These are phyloP conservation scores for Trametes sanguinea DNA, from an alignment of 768 basidiomycete species.

Conservation along the genomic window DNA sequence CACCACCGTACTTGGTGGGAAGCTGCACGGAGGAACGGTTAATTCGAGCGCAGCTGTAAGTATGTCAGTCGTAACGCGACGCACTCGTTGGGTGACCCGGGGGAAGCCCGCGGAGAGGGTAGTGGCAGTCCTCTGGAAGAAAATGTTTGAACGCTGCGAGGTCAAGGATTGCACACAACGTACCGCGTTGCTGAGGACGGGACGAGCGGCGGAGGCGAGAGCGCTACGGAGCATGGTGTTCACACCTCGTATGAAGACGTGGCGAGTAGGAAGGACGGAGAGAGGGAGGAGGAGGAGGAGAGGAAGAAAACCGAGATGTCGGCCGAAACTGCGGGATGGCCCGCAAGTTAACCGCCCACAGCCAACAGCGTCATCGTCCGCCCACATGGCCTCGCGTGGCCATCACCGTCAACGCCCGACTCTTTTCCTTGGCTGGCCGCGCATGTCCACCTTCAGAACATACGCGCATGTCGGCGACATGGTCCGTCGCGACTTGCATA, in stretches of 20 bases:
- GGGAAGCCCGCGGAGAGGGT: conserved; percentile 81
- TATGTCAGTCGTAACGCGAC: conserved; percentile 27
- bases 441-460: not conserved
- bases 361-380: conserved; percentile 20
- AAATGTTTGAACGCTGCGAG: conserved; percentile 21
- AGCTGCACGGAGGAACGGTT: conserved; percentile 47
- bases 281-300: conserved; percentile 14
- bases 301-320: conserved; percentile 27
- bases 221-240: conserved; percentile 67
- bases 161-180: conserved; percentile 27
- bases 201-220: conserved; percentile 56
- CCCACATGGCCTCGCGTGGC: conserved; percentile 21
- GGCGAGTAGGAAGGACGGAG: conserved; percentile 17
- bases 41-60: not conserved
- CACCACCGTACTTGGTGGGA: conserved; percentile 88
- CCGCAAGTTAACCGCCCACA: not conserved
- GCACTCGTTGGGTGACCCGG: conserved; percentile 68
- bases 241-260: conserved; percentile 3
- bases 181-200: conserved; percentile 53
- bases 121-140: conserved; percentile 63
- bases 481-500: not conserved
- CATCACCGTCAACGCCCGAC: conserved; percentile 15
- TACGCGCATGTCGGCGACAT: not conserved
- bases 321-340: conserved; percentile 26
- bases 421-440: not conserved